Percentiles rank a stretch among this genome's conserved stretches.
Evolutionary conservation across 352 stramenopile genomes (phyloP).

Genomic region (Pythium coloratum): DNA sequence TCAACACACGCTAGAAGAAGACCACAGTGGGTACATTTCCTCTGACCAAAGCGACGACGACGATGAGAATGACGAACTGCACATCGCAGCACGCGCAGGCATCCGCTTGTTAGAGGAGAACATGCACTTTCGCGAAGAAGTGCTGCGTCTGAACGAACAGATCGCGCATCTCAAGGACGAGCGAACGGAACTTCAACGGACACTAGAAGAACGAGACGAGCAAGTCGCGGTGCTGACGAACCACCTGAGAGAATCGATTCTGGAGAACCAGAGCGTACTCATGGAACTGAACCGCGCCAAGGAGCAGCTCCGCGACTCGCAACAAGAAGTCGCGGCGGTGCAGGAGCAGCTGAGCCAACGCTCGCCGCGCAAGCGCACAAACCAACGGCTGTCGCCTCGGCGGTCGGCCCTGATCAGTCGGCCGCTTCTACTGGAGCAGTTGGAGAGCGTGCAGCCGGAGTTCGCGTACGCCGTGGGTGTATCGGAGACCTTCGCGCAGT

Average conservation of each 20-base stretch:
- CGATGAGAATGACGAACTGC: constrained; percentile 45
- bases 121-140: constrained; percentile 60
- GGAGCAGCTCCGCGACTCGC: constrained; percentile 25
- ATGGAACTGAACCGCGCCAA: constrained; percentile 48
- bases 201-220: constrained; percentile 45
- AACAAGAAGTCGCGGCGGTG: constrained; percentile 19
- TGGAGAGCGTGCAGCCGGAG: neutral
- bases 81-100: constrained; percentile 59
- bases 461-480: neutral
- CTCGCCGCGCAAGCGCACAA: constrained; percentile 1
- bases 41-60: constrained; percentile 24
- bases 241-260: constrained; percentile 56
- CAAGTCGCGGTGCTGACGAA: constrained; percentile 38
- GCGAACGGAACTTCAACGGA: constrained; percentile 34
- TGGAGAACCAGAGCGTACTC: constrained; percentile 51
- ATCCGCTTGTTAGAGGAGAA: constrained; percentile 76
- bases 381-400: constrained; percentile 12
- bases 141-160: constrained; percentile 49
- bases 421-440: constrained; percentile 11
- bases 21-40: neutral
- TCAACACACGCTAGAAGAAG: neutral
- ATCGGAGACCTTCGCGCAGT: neutral
- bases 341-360: constrained; percentile 25
- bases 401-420: neutral
- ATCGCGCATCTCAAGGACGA: constrained; percentile 36